Evolutionary conservation across 2,329 filamentous ascomycete genomes (phyloP).

Genomic region (Teratosphaeria epicoccoides): DNA sequence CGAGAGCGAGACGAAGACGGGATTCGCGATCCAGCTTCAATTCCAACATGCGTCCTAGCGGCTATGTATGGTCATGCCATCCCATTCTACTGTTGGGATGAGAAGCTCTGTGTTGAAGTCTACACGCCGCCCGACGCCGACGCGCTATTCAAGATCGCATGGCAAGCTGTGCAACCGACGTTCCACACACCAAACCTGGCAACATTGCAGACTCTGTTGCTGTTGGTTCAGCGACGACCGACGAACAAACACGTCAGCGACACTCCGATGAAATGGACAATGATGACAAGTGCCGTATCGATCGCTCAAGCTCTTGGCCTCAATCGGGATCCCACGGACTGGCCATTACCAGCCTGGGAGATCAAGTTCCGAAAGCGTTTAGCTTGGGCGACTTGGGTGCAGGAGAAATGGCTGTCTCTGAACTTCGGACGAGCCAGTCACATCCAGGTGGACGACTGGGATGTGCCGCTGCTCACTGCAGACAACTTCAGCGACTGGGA

Average conservation of each 20-base stretch:
- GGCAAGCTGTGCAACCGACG: conserved; percentile 20
- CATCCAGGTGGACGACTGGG: conserved; percentile 46
- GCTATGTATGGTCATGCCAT: conserved; percentile 36
- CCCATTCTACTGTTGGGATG: conserved; percentile 36
- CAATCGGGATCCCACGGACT: conserved; percentile 50
- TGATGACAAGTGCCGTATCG: conserved; percentile 33
- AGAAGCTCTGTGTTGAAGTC: conserved; percentile 27
- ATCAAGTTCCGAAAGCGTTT: conserved; percentile 50
- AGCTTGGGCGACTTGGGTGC: conserved; percentile 55
- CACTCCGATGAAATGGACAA: conserved; percentile 25
- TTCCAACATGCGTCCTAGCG: conserved; percentile 30
- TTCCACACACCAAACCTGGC: conserved; percentile 24
- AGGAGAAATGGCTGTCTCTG: conserved; percentile 52
- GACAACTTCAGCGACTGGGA: conserved; percentile 33
- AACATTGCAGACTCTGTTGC: conserved; percentile 22
- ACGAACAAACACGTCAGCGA: conserved; percentile 26
- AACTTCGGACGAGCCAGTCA: conserved; percentile 49
- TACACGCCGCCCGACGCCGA: conserved; percentile 25
- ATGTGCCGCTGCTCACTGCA: conserved; percentile 35
- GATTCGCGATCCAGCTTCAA: conserved; percentile 21
- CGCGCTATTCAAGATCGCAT: conserved; percentile 23
- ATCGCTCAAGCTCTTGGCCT: conserved; percentile 50
- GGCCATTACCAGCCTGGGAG: conserved; percentile 55
- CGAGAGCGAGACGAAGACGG: conserved; percentile 21
- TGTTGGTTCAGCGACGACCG: conserved; percentile 24